Evolutionary conservation across 257 asterid species (phyloP).

Genomic region (Solanum pinnatisectum): DNA sequence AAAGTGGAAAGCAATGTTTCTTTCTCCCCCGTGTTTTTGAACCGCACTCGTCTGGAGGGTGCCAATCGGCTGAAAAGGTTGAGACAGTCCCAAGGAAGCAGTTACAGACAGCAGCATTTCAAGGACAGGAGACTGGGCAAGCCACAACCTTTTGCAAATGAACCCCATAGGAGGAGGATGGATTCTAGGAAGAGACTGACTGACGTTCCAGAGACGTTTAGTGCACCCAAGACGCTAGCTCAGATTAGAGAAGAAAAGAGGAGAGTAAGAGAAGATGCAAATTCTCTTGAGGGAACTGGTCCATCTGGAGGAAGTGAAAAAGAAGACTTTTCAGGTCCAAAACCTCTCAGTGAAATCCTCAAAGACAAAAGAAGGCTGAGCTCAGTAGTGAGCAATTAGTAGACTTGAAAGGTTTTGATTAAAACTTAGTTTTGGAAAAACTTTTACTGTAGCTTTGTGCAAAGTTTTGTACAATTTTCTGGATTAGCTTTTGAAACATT

Average conservation of each 20-base stretch:
- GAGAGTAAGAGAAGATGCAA: slow-evolving; percentile 1
- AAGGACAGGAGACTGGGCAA: slow-evolving; percentile 17
- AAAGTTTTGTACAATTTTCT: background rate
- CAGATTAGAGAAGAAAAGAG: slow-evolving; percentile 30
- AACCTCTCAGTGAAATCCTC: slow-evolving; percentile 1
- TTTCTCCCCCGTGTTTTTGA: slow-evolving; percentile 5
- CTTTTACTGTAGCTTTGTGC: background rate
- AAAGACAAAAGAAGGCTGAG: background rate
- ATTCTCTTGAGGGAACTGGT: background rate
- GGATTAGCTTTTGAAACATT: background rate
- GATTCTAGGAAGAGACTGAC: slow-evolving; percentile 6
- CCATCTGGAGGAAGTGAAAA: slow-evolving; percentile 1
- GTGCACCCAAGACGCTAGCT: slow-evolving; percentile 27
- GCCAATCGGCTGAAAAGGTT: background rate
- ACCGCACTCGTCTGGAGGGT: background rate
- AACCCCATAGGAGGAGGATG: slow-evolving; percentile 4
- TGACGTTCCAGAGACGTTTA: background rate
- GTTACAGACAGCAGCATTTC: slow-evolving; percentile 12
- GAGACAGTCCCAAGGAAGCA: slow-evolving; percentile 1
- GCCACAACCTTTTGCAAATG: slow-evolving; percentile 2
- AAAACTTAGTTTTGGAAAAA: background rate
- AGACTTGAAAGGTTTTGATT: background rate
- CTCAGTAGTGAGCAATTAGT: background rate
- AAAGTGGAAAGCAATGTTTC: slow-evolving; percentile 5
- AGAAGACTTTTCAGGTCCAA: background rate